These are phyloP conservation scores for Kwoniella europaea DNA, from an alignment of 768 basidiomycete genomes.

Conservation along the genomic window DNA sequence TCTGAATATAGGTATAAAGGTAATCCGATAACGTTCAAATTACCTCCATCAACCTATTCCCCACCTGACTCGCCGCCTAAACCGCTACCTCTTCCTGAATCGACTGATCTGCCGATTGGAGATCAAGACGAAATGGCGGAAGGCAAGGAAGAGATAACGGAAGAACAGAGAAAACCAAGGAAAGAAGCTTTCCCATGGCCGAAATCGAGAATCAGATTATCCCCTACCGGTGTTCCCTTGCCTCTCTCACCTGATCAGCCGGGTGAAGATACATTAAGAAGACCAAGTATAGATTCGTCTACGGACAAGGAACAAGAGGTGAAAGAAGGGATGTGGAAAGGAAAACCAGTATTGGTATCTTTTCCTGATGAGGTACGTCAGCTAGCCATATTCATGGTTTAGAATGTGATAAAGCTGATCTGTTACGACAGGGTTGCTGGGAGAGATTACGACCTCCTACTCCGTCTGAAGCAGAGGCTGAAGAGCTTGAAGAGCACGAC, in stretches of 20 bases:
- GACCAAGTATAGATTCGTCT: constrained; percentile 1
- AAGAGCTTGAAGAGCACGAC: background rate
- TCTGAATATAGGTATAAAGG: constrained; percentile 17
- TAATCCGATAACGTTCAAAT: constrained; percentile 18
- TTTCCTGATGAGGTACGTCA: constrained; percentile 21
- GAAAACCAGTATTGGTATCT: constrained; percentile 20
- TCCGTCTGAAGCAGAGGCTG: background rate
- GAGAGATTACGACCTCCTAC: constrained; percentile 11
- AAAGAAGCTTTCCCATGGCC: constrained; percentile 24
- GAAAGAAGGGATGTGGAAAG: constrained; percentile 18
- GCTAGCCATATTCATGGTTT: background rate
- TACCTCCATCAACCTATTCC: constrained; percentile 19
- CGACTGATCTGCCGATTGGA: background rate
- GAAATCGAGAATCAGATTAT: background rate
- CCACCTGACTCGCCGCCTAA: constrained; percentile 20
- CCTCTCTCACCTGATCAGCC: constrained; percentile 14
- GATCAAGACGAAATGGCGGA: background rate
- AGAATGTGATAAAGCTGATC: background rate
- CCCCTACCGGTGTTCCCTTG: constrained; percentile 11
- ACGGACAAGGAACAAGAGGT: background rate
- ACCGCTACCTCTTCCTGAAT: background rate
- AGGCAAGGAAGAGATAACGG: background rate
- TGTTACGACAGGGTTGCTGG: constrained; percentile 19
- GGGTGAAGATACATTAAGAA: background rate
- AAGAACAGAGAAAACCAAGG: constrained; percentile 11